Conservation (phyloP, 2,329 filamentous ascomycete genomes). For the Geoglossum cookeanum region DNA sequence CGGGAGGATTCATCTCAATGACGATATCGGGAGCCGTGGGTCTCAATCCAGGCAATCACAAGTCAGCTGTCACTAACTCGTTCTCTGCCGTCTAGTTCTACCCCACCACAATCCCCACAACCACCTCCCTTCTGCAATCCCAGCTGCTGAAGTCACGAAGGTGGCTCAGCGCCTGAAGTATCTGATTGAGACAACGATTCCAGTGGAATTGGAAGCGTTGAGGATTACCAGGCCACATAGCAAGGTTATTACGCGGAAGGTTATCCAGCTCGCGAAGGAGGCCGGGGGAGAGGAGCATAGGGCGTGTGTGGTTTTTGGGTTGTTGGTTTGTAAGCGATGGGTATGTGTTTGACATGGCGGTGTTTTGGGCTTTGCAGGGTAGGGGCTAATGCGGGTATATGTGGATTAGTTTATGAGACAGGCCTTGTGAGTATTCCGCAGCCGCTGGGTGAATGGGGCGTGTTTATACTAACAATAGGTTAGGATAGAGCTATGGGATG, state of each 20-base stretch:
- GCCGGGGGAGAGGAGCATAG: constrained; percentile 59
- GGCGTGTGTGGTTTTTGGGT: constrained; percentile 66
- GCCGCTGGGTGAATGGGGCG: too few species aligned
- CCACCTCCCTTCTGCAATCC: constrained; percentile 38
- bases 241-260: constrained; percentile 60
- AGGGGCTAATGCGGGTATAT: not conserved
- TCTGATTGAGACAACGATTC: constrained; percentile 72
- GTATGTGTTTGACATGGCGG: not conserved
- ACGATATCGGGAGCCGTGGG: not conserved
- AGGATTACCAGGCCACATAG: constrained; percentile 66
- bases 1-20: not conserved
- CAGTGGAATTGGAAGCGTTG: constrained; percentile 68
- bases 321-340: constrained; percentile 56
- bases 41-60: not conserved
- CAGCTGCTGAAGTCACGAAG: constrained; percentile 67
- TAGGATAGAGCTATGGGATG: constrained; percentile 70
- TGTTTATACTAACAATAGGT: too few species aligned
- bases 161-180: constrained; percentile 78
- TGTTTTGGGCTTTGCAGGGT: not conserved
- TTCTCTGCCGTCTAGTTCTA: not conserved
- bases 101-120: not conserved
- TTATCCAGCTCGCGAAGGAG: constrained; percentile 61
- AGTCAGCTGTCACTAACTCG: not conserved
- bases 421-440: constrained; percentile 25
- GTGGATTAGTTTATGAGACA: constrained; percentile 47